These are phyloP conservation scores for Wakefieldia striispora DNA, from an alignment of 768 basidiomycete genomes.

Conservation along the genomic window DNA sequence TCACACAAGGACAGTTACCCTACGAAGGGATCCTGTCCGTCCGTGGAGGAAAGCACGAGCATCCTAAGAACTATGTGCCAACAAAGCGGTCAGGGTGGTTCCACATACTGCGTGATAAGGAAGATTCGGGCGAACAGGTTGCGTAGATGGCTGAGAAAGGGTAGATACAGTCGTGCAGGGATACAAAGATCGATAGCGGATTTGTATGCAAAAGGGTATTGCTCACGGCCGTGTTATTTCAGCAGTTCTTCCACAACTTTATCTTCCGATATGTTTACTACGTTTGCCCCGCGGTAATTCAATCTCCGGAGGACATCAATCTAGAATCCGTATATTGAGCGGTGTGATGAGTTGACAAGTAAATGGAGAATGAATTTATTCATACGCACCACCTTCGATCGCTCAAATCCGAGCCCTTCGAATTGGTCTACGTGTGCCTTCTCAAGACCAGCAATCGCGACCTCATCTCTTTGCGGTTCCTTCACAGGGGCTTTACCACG, in stretches of 20 bases:
- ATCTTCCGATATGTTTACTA: constrained; percentile 77
- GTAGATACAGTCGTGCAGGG: constrained; percentile 25
- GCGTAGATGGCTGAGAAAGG: constrained; percentile 8
- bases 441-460: constrained; percentile 79
- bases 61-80: constrained; percentile 3
- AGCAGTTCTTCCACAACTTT: constrained; percentile 84
- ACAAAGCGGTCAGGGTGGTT: constrained; percentile 1
- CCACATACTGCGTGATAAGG: constrained; percentile 11
- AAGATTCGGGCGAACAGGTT: constrained; percentile 15
- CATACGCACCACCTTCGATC: constrained; percentile 77
- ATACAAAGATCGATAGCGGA: constrained; percentile 22
- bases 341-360: constrained; percentile 1
- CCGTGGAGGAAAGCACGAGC: constrained; percentile 1
- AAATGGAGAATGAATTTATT: no score
- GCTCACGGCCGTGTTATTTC: constrained; percentile 41
- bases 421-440: constrained; percentile 83
- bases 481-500: constrained; percentile 37
- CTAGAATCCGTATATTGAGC: constrained; percentile 35
- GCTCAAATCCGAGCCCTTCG: constrained; percentile 77
- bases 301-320: constrained; percentile 85
- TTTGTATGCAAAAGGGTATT: constrained; percentile 27
- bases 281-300: constrained; percentile 85
- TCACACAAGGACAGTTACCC: constrained; percentile 5
- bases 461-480: constrained; percentile 40
- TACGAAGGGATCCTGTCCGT: constrained; percentile 7